Conservation (phyloP, 106 monocot genomes). For the Dendrobium chrysotoxum region DNA sequence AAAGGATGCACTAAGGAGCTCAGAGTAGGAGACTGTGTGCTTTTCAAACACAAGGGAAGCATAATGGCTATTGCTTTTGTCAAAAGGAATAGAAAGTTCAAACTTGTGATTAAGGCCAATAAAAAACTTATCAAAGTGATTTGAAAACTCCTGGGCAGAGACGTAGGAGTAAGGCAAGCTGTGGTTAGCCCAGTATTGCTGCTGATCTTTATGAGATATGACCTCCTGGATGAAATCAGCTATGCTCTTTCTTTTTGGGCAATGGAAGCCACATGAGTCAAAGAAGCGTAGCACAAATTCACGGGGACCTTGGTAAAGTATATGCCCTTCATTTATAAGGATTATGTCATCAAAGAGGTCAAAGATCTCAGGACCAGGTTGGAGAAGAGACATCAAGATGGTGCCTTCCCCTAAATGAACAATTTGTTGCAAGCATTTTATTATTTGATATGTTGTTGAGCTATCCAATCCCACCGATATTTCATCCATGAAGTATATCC, state of each 20-base stretch:
- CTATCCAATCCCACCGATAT: conserved; percentile 56
- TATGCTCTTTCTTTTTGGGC: conserved; percentile 43
- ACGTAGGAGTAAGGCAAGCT: conserved; percentile 14
- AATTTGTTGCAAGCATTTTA: conserved; percentile 30
- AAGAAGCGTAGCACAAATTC: conserved; percentile 45
- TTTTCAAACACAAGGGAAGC: conserved; percentile 20
- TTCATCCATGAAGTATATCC: conserved; percentile 50
- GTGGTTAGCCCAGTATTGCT: conserved; percentile 17
- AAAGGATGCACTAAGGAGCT: conserved; percentile 19
- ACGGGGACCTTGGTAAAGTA: conserved; percentile 51
- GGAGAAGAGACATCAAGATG: conserved; percentile 35
- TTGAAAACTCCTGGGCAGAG: conserved; percentile 15
- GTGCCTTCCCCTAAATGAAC: conserved; percentile 30
- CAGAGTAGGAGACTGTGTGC: conserved; percentile 9
- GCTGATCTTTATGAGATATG: conserved; percentile 14
- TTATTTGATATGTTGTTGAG: conserved; percentile 44
- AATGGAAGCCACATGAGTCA: conserved; percentile 35
- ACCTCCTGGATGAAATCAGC: conserved; percentile 55
- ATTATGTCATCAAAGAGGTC: conserved; percentile 50
- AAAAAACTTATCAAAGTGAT: conserved; percentile 17
- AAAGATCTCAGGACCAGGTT: conserved; percentile 51
- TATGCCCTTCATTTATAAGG: conserved; percentile 46
- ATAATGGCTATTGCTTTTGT: conserved; percentile 9
- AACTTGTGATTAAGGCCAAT: conserved; percentile 1
- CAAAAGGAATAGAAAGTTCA: conserved; percentile 16